These are phyloP conservation scores for Suillus variegatus DNA, from an alignment of 768 basidiomycete genomes.

Conservation along the genomic window DNA sequence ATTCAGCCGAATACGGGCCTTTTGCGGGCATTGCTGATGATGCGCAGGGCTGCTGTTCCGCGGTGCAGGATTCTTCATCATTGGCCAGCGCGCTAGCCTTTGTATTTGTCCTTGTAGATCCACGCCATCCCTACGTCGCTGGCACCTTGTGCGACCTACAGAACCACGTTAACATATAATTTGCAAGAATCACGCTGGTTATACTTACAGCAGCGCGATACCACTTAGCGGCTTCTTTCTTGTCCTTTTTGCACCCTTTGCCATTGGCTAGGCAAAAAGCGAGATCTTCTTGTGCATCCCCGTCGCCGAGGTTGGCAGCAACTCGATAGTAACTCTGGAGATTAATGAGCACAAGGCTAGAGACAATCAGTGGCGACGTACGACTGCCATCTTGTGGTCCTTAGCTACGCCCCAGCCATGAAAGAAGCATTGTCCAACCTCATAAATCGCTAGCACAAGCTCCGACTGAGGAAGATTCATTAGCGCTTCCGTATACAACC, in stretches of 20 bases:
- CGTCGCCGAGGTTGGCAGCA: constrained; percentile 82
- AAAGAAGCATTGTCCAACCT: constrained; percentile 91
- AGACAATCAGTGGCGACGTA: constrained; percentile 37
- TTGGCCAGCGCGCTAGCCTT: constrained; percentile 22
- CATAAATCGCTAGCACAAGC: constrained; percentile 86
- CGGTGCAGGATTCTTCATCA: neutral
- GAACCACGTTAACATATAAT: constrained; percentile 5
- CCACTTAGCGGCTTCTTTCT: constrained; percentile 85
- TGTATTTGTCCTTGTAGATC: constrained; percentile 89
- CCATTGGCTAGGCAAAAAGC: constrained; percentile 86
- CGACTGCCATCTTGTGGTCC: constrained; percentile 89
- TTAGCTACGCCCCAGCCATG: constrained; percentile 89
- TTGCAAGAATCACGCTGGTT: neutral
- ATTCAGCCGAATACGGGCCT: constrained; percentile 13
- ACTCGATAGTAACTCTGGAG: constrained; percentile 78
- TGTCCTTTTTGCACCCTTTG: constrained; percentile 87
- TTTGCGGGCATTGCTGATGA: neutral
- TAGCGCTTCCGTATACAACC: neutral
- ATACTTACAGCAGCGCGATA: constrained; percentile 78
- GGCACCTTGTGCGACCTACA: constrained; percentile 64
- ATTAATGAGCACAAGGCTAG: constrained; percentile 4
- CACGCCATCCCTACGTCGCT: constrained; percentile 86
- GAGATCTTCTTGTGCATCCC: constrained; percentile 85
- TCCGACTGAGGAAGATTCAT: constrained; percentile 51
- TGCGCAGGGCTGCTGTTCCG: neutral